Evolutionary conservation across 148 eudicot genomes (phyloP).

Genomic region (Euryodendron excelsum): DNA sequence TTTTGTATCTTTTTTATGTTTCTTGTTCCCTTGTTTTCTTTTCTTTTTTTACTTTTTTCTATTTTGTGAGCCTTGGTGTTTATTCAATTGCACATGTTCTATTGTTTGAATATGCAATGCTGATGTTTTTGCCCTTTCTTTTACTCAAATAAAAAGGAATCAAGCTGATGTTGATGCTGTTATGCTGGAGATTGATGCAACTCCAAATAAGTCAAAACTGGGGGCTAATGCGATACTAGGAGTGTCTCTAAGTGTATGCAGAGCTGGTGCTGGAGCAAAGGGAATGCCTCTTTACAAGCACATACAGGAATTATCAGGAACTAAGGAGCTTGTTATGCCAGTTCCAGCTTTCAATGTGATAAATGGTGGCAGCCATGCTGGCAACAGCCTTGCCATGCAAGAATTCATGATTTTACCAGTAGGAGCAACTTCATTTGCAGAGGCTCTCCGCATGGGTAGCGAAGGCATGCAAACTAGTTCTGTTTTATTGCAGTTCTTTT

Average conservation of each 20-base stretch:
- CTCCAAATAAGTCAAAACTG: constrained; percentile 85
- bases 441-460: constrained; percentile 94
- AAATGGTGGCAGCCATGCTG: constrained; percentile 99
- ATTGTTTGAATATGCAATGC: neutral
- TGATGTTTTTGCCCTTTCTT: neutral
- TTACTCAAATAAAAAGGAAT: constrained; percentile 37
- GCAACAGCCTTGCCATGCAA: constrained; percentile 98
- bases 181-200: constrained; percentile 93
- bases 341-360: constrained; percentile 99
- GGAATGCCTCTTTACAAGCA: constrained; percentile 87
- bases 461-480: constrained; percentile 60
- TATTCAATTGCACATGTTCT: neutral
- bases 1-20: no score
- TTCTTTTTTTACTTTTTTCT: neutral
- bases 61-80: neutral
- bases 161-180: constrained; percentile 75
- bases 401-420: constrained; percentile 96
- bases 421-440: constrained; percentile 85
- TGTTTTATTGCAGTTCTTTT: neutral
- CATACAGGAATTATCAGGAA: constrained; percentile 88
- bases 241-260: constrained; percentile 88
- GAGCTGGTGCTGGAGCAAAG: constrained; percentile 98
- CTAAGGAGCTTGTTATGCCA: constrained; percentile 99
- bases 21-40: no score
- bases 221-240: constrained; percentile 98